These are phyloP conservation scores for Suillus placidus DNA, from an alignment of 768 basidiomycete species.

Conservation along the genomic window DNA sequence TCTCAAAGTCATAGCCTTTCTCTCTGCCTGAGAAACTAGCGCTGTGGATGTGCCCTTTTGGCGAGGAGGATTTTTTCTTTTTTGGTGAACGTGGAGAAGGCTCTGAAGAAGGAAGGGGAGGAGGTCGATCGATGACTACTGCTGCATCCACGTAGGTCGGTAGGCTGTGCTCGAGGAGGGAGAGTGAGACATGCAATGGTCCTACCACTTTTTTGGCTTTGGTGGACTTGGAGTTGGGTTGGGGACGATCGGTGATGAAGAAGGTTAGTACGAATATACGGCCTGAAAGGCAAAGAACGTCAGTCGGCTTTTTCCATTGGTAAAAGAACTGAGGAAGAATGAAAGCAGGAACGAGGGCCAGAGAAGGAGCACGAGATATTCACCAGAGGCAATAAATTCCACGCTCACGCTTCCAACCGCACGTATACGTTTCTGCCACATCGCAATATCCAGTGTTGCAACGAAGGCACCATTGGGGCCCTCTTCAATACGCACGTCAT, in stretches of 20 bases:
- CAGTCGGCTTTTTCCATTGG: constrained; percentile 37
- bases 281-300: constrained; percentile 15
- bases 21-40: neutral
- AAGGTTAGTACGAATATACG: constrained; percentile 32
- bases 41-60: neutral
- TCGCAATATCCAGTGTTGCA: constrained; percentile 51
- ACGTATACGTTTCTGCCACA: constrained; percentile 72
- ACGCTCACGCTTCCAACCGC: constrained; percentile 58
- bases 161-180: constrained; percentile 56
- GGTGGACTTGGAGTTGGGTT: constrained; percentile 4
- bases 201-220: constrained; percentile 13
- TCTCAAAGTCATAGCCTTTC: neutral
- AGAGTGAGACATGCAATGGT: constrained; percentile 49
- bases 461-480: constrained; percentile 52
- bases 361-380: constrained; percentile 33
- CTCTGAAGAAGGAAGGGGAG: constrained; percentile 12
- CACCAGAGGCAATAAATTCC: constrained; percentile 62
- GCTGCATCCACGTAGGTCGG: constrained; percentile 60
- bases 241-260: constrained; percentile 17
- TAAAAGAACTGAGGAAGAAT: neutral
- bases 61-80: neutral
- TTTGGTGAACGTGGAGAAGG: constrained; percentile 17
- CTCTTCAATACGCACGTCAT: constrained; percentile 55
- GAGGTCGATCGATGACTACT: constrained; percentile 45
- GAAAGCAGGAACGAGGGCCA: neutral